Evolutionary conservation across 306 rosid genomes (phyloP).

Genomic region (Prunus padus): DNA sequence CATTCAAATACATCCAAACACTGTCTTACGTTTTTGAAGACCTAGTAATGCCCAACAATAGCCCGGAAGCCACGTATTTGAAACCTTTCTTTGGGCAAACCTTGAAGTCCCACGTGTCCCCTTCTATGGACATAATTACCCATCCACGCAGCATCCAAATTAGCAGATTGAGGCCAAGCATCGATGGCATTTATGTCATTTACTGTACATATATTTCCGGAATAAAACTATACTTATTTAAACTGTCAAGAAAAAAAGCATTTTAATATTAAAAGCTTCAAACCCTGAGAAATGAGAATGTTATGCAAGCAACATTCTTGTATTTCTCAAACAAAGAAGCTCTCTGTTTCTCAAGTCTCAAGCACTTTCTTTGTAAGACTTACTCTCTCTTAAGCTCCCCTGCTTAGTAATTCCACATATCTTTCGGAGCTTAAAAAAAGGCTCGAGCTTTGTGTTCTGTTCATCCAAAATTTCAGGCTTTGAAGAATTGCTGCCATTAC

Average conservation of each 20-base stretch:
- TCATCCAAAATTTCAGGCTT: constrained; percentile 11
- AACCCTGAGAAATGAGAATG: constrained; percentile 6
- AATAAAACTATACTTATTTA: constrained; percentile 1
- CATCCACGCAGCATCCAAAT: neutral
- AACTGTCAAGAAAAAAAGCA: neutral
- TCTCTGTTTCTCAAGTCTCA: constrained; percentile 23
- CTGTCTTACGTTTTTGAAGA: neutral
- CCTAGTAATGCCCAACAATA: neutral
- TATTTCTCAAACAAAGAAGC: constrained; percentile 1
- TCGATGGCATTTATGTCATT: constrained; percentile 16
- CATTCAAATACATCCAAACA: constrained; percentile 13
- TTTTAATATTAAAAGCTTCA: constrained; percentile 3
- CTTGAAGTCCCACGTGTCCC: constrained; percentile 9
- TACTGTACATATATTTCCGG: neutral
- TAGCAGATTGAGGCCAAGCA: neutral
- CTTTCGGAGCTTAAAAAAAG: neutral
- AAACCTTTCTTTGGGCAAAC: neutral
- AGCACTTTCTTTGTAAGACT: constrained; percentile 13
- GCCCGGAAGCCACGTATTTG: constrained; percentile 15
- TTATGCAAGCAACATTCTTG: constrained; percentile 7
- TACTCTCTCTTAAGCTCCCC: neutral
- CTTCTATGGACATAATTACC: neutral
- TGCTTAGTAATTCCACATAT: neutral
- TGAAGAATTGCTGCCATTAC: constrained; percentile 17
- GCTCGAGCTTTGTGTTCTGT: neutral